Percentiles rank a stretch among this genome's conserved stretches.
phyloP scores from a whole-genome alignment of 225 moss, liverwort and hornwort genomes.

The Pleurozium schreberi region DNA sequence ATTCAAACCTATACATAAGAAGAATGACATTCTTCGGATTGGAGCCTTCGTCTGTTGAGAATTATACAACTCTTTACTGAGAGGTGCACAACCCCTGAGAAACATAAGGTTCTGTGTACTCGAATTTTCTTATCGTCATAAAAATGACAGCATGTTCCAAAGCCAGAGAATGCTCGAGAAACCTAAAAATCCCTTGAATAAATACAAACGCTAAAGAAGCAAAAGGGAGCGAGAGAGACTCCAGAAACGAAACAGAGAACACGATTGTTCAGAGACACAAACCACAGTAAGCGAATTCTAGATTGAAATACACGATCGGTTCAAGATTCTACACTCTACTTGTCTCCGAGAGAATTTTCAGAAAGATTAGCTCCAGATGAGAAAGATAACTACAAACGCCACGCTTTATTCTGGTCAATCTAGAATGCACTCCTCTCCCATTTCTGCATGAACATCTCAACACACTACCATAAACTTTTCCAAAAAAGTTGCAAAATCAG shows the following conservation, averaged over 20 bases:
- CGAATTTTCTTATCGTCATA: background rate
- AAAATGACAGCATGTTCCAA: background rate
- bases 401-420: background rate
- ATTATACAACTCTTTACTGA: background rate
- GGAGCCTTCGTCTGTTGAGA: background rate
- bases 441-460: background rate
- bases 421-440: background rate
- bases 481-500: background rate
- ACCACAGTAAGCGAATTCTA: background rate
- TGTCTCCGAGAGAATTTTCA: background rate
- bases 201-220: background rate
- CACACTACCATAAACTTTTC: background rate
- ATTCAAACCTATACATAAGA: background rate
- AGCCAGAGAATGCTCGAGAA: background rate
- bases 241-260: background rate
- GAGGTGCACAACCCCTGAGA: background rate
- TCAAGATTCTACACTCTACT: background rate
- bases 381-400: background rate
- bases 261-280: background rate
- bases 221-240: background rate
- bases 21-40: background rate
- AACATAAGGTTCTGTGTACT: background rate
- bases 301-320: background rate
- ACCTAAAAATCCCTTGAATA: background rate
- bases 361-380: background rate